A percentile compares a stretch with the other conserved stretches of the same genome.
Evolutionary conservation across 2,329 filamentous ascomycete species (phyloP).

Genomic region (Xenoacremonium recifei): DNA sequence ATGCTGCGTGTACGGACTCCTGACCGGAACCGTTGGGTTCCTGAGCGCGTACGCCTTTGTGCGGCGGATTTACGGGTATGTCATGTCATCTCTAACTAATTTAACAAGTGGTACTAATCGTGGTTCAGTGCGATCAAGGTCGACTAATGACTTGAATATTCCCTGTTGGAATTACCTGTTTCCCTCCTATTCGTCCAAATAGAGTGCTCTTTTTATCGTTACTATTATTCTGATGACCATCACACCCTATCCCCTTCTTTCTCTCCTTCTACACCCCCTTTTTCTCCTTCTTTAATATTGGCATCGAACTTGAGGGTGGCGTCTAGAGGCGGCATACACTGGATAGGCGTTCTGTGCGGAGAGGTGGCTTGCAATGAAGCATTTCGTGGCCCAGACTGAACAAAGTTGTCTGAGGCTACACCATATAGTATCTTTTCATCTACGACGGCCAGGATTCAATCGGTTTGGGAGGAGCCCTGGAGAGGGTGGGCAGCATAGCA

Average conservation of each 20-base stretch:
- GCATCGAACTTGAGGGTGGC: not conserved
- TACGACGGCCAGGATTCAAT: too few species aligned
- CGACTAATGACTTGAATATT: constrained; percentile 32
- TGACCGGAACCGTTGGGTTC: constrained; percentile 83
- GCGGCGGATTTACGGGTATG: constrained; percentile 76
- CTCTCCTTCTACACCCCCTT: too few species aligned
- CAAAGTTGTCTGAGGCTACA: too few species aligned
- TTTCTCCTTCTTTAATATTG: not conserved
- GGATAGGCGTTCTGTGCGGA: not conserved
- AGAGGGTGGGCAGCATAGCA: too few species aligned
- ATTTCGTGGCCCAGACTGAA: too few species aligned
- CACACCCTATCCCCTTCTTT: too few species aligned
- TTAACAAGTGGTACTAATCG: not conserved
- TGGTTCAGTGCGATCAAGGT: constrained; percentile 48
- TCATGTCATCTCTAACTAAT: not conserved
- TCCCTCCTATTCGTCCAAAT: not conserved
- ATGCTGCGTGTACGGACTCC: constrained; percentile 75
- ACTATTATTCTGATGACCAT: too few species aligned
- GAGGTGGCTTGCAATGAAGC: not conserved
- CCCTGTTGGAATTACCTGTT: not conserved
- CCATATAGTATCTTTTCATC: too few species aligned
- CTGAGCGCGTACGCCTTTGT: constrained; percentile 82
- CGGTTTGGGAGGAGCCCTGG: too few species aligned
- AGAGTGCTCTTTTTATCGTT: not conserved
- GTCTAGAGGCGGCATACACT: not conserved